Evolutionary conservation across 768 basidiomycete genomes (phyloP).

Genomic region (Russula olivacea): DNA sequence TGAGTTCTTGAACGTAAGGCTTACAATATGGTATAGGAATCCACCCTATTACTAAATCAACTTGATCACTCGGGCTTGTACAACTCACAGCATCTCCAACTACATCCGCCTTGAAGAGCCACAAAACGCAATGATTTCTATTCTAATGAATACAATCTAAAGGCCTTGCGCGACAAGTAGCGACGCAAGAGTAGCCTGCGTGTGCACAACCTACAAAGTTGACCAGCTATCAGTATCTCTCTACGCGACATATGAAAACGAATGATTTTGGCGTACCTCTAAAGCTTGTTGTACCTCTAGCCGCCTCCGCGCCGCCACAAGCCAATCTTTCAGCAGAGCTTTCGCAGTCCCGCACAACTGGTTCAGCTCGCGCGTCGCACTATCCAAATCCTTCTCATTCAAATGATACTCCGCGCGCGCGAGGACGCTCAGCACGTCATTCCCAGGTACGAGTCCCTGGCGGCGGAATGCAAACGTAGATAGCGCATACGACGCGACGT

Average conservation of each 20-base stretch:
- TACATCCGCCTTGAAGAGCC: background rate
- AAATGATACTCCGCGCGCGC: slow-evolving; percentile 85
- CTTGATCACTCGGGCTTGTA: too few species aligned
- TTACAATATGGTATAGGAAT: too few species aligned
- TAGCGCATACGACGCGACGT: slow-evolving; percentile 73
- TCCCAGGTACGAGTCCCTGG: slow-evolving; percentile 70
- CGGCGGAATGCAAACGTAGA: slow-evolving; percentile 74
- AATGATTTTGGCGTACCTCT: slow-evolving; percentile 46
- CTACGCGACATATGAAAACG: background rate
- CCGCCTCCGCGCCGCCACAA: slow-evolving; percentile 79
- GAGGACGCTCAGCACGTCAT: slow-evolving; percentile 81
- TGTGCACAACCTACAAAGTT: slow-evolving; percentile 59
- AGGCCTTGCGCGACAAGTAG: slow-evolving; percentile 54
- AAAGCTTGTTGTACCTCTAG: slow-evolving; percentile 90
- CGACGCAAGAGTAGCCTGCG: slow-evolving; percentile 79
- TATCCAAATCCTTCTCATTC: slow-evolving; percentile 88
- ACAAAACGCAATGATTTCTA: background rate
- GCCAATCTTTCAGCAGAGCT: slow-evolving; percentile 75
- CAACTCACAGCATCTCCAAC: too few species aligned
- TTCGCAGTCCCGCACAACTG: slow-evolving; percentile 80
- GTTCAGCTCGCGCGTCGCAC: slow-evolving; percentile 86
- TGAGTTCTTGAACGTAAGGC: too few species aligned
- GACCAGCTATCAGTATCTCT: slow-evolving; percentile 17
- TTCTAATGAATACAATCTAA: slow-evolving; percentile 14
- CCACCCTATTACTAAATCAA: too few species aligned